A percentile compares a stretch with the other conserved stretches of the same genome.
These are phyloP conservation scores for Raphanus raphanistrum DNA, from an alignment of 345 rosid genomes.

Conservation along the genomic window DNA sequence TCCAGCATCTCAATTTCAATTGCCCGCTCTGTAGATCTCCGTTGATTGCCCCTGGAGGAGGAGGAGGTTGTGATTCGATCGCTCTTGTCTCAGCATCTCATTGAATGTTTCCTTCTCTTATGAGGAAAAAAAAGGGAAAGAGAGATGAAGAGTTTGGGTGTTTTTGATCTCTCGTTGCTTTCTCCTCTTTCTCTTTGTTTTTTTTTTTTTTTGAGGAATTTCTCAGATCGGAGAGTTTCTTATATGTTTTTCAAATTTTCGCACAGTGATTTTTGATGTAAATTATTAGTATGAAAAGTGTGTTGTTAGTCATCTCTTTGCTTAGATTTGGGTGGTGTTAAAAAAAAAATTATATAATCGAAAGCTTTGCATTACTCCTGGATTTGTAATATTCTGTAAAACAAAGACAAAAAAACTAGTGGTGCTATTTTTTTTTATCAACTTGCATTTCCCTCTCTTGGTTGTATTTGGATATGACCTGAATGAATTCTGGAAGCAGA, in stretches of 20 bases:
- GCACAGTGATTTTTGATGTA: background rate
- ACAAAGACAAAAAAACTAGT: background rate
- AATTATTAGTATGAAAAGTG: background rate
- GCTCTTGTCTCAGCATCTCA: background rate
- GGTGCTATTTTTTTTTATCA: background rate
- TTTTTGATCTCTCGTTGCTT: conserved; percentile 34
- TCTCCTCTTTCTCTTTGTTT: conserved; percentile 16
- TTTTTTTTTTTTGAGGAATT: conserved; percentile 6
- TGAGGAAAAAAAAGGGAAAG: background rate
- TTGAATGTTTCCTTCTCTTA: background rate
- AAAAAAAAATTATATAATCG: background rate
- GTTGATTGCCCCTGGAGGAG: conserved; percentile 22
- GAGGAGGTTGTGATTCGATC: conserved; percentile 13
- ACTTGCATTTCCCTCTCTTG: background rate
- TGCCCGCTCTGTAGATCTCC: conserved; percentile 79
- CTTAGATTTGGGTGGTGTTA: background rate
- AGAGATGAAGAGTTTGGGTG: conserved; percentile 16
- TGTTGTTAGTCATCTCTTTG: background rate
- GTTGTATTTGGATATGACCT: background rate
- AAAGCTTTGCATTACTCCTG: background rate
- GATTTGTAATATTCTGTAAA: background rate
- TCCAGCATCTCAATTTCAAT: conserved; percentile 59
- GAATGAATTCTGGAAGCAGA: background rate
- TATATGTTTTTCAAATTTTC: background rate
- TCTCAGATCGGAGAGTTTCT: conserved; percentile 26